These are phyloP conservation scores for Drechslera avenae DNA, from an alignment of 2,329 filamentous ascomycete species.

Conservation along the genomic window DNA sequence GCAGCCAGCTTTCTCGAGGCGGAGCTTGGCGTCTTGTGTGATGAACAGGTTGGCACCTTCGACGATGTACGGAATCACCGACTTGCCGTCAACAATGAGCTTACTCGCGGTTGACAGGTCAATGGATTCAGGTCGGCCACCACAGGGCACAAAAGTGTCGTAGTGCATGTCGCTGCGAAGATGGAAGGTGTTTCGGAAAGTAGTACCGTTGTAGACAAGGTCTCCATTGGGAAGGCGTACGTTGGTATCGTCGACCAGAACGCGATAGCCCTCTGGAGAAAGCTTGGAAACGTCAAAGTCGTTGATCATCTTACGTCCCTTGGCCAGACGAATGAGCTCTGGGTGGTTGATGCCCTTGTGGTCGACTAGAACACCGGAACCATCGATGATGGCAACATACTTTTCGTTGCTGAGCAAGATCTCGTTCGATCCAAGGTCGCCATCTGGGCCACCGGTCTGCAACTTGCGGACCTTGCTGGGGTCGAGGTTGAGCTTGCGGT, in stretches of 20 bases:
- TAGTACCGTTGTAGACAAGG: constrained; percentile 84
- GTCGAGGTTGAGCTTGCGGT: constrained; percentile 92
- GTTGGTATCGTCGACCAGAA: constrained; percentile 89
- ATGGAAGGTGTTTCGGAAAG: constrained; percentile 98
- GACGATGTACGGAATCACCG: constrained; percentile 88
- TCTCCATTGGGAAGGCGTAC: constrained; percentile 87
- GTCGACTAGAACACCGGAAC: constrained; percentile 91
- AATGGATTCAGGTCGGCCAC: constrained; percentile 94
- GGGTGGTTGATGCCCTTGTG: constrained; percentile 84
- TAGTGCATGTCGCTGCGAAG: constrained; percentile 75
- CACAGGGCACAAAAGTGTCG: constrained; percentile 93
- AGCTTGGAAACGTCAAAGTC: constrained; percentile 86
- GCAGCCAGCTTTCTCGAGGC: constrained; percentile 92
- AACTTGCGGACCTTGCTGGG: constrained; percentile 85
- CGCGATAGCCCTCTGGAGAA: constrained; percentile 84
- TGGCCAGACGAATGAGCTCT: constrained; percentile 84
- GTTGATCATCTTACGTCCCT: constrained; percentile 84
- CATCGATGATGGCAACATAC: constrained; percentile 95
- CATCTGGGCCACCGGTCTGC: constrained; percentile 96
- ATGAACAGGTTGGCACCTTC: constrained; percentile 99
- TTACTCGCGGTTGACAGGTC: constrained; percentile 86
- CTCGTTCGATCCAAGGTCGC: constrained; percentile 96
- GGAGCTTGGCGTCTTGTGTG: constrained; percentile 95
- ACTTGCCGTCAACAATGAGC: constrained; percentile 89
- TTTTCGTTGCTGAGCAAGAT: constrained; percentile 95